phyloP scores from a whole-genome alignment of 192 early-diverging fungal genomes.

The Coemansia sp. region DNA sequence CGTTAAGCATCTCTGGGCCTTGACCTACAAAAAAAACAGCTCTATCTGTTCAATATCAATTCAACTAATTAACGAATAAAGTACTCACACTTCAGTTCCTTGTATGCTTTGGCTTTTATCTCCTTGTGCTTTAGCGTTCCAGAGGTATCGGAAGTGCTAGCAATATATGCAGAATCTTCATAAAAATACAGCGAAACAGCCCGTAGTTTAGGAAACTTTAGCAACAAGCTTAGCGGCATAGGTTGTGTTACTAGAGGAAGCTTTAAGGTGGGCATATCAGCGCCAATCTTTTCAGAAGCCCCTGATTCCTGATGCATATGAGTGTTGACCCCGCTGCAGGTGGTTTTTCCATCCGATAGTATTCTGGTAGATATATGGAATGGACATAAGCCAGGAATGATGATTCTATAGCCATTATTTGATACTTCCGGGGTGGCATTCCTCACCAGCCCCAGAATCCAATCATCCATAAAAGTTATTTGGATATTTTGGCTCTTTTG shows the following conservation, averaged over 20 bases:
- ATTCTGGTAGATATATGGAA: slow-evolving; percentile 25
- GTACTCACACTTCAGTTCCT: too few species aligned
- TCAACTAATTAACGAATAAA: too few species aligned
- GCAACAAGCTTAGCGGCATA: slow-evolving; percentile 27
- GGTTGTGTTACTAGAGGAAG: slow-evolving; percentile 27
- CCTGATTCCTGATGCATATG: slow-evolving; percentile 18
- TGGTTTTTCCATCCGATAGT: not conserved
- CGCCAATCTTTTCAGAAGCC: not conserved
- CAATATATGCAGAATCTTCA: slow-evolving; percentile 2
- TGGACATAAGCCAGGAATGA: slow-evolving; percentile 31
- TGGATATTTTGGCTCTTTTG: slow-evolving; percentile 7
- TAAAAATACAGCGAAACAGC: slow-evolving; percentile 14
- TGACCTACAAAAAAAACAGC: not conserved
- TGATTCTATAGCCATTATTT: slow-evolving; percentile 1
- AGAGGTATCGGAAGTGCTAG: not conserved
- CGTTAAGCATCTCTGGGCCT: not conserved
- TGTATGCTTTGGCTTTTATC: too few species aligned
- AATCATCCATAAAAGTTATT: slow-evolving; percentile 11
- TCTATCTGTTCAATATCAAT: too few species aligned
- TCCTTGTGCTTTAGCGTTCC: too few species aligned
- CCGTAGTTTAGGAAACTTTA: slow-evolving; percentile 22
- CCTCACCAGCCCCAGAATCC: slow-evolving; percentile 11
- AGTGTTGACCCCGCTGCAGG: slow-evolving; percentile 18
- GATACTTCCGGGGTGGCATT: not conserved
- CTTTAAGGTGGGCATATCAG: not conserved